Base-by-base conservation (phyloP, 495 filamentous ascomycete genomes). In the Neurospora intermedia region DNA sequence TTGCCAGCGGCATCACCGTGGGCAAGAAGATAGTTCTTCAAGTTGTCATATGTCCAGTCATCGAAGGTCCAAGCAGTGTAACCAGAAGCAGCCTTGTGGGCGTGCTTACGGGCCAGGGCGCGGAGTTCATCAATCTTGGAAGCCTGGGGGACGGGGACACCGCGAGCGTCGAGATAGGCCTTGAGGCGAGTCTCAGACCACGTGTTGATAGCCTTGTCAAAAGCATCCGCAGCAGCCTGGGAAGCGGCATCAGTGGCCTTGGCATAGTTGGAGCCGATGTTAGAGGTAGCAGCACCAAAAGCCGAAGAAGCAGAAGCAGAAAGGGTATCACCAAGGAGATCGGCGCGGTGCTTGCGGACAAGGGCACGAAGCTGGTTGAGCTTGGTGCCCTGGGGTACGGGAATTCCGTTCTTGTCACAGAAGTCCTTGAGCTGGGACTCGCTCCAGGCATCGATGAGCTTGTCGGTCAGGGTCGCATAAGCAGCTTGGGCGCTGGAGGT, bases 341-440 rank as follows among this genome's bases (percentile, higher is more conserved):
- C 86, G 62, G 90, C 88, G 69, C 93, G 93, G 85, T 98, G 87
- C 86, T 97, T 96, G 77, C 96, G 93, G 70, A 94, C 93, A 69
- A 98, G 89, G 69, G 96, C 94, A 69, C 96, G 82, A 20, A 98
- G 88, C 79, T 98, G 95, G 81, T 98, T 97, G 85, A 84, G 85
- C 78, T 84, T 94, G 75, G 91, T 94, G 39, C 96, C 95, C 81
- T 98, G 96, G 8, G 95, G 95, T 40, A 97, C 91, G 83, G 87
- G 87, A 70, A 99, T 93, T 76, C 89, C 86, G 79, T 98, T 93
- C 80, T 91, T 91, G 85, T 99, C 94, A 70, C 93, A 89, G 86
- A 98, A 98, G 42, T 94, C 88, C 85, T 98, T 98, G 69, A 99
- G 82, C 78, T 96, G 85, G 40, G 87, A 86, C 80, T 99, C 96